Evolutionary conservation across 352 stramenopile genomes (phyloP).

Genomic region (Thraustotheca clavata): DNA sequence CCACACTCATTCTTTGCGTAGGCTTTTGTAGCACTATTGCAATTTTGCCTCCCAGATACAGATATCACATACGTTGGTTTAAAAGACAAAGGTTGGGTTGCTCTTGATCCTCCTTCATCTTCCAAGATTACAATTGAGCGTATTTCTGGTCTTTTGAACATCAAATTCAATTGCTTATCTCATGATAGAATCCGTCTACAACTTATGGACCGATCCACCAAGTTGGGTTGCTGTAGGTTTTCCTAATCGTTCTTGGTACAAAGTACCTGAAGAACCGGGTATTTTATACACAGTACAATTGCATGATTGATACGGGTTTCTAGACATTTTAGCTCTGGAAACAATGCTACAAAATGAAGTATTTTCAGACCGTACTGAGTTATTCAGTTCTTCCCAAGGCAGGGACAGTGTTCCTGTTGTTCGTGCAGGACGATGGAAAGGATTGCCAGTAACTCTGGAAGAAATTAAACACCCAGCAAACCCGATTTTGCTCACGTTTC

Average conservation of each 20-base stretch:
- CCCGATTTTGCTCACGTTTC: slow-evolving; percentile 71
- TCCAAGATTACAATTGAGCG: slow-evolving; percentile 19
- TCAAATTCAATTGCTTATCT: neutral
- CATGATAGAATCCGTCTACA: slow-evolving; percentile 36
- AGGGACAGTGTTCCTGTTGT: slow-evolving; percentile 57
- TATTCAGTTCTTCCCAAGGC: slow-evolving; percentile 63
- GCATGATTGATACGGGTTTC: neutral
- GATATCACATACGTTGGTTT: slow-evolving; percentile 65
- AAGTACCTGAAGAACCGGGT: slow-evolving; percentile 52
- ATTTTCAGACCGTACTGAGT: slow-evolving; percentile 56
- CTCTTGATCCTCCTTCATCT: slow-evolving; percentile 31
- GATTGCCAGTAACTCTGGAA: slow-evolving; percentile 39
- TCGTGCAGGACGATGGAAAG: slow-evolving; percentile 28
- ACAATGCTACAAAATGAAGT: slow-evolving; percentile 64
- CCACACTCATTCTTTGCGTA: no score
- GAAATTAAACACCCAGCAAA: slow-evolving; percentile 79
- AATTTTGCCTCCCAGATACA: slow-evolving; percentile 66
- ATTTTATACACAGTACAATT: neutral
- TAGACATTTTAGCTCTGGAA: slow-evolving; percentile 55
- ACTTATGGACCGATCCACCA: slow-evolving; percentile 63
- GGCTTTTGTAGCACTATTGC: slow-evolving; percentile 60
- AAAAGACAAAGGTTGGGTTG: slow-evolving; percentile 75
- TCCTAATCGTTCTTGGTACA: slow-evolving; percentile 76
- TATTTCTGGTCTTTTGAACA: slow-evolving; percentile 1
- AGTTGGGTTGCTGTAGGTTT: slow-evolving; percentile 72